These are phyloP conservation scores for Melampsora americana DNA, from an alignment of 1,284 basidiomycete species.

Conservation along the genomic window DNA sequence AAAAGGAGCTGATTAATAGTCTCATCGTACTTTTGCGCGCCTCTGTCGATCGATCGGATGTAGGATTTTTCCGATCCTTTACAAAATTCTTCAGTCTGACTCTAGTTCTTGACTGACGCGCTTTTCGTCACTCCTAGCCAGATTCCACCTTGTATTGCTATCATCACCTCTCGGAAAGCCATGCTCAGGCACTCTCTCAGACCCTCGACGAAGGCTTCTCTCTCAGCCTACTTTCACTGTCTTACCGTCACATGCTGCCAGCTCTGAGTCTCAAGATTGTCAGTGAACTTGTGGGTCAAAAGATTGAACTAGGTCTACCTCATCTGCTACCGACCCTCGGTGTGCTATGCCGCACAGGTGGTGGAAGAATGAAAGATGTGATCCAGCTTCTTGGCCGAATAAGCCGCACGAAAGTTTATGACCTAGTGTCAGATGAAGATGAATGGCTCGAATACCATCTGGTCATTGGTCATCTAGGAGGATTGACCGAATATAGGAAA, in stretches of 20 bases:
- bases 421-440: background rate
- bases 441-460: conserved; percentile 15
- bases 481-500: conserved; percentile 12
- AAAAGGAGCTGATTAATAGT: background rate
- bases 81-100: background rate
- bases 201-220: conserved; percentile 19
- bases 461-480: conserved; percentile 33
- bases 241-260: conserved; percentile 11
- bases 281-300: background rate
- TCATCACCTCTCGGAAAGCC: conserved; percentile 5
- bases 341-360: conserved; percentile 3
- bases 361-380: conserved; percentile 13
- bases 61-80: background rate
- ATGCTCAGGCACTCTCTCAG: conserved; percentile 3
- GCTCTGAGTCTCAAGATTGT: conserved; percentile 15
- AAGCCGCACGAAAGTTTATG: background rate
- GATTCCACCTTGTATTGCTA: conserved; percentile 27
- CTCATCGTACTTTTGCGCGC: conserved; percentile 5
- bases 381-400: conserved; percentile 13
- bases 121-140: conserved; percentile 8
- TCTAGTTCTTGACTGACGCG: background rate
- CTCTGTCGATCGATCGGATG: conserved; percentile 38
- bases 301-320: conserved; percentile 13
- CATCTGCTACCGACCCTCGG: conserved; percentile 22
- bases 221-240: conserved; percentile 3